Base-by-base conservation (phyloP, 2,329 filamentous ascomycete genomes). In the Fusarium falciforme region DNA sequence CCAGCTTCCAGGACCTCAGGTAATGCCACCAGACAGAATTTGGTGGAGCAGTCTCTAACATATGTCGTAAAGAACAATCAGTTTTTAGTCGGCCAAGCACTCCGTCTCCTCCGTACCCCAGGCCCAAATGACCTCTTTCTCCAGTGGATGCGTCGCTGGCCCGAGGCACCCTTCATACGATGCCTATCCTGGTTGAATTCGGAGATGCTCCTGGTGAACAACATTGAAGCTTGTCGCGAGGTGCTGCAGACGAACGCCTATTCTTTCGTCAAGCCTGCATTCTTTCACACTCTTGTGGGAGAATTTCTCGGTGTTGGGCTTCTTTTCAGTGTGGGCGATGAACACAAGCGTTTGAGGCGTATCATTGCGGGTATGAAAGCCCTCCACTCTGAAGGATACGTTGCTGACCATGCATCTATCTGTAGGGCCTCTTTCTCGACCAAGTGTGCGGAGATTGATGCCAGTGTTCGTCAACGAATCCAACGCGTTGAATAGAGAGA, bases 221-320 rank as follows among this genome's bases (percentile, higher is more conserved):
- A 42, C 8, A 14, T 69, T 5, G 64, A 74, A 5, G 68, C 71
- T 0, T 72, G 71, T 17, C 64, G 57, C 1, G 71, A 72, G 33
- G 71, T 74, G 1, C 47, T 74, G 0, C 71, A 74, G 16, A 66
- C 64, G 1, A 72, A 74, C 12, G 52, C 58, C 2, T 66, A 69
- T 4, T 47, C 35, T 0, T 69, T 74, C 12, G 71, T 67, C 1
- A 74, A 74, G 3, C 71, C 71, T 0, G 57, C 22, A 0, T 74
- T 74, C 17, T 74, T 72, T 3, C 44, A 74, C 6, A 74, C 68
- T 0, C 64, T 74, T 4, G 71, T 74, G 1, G 71, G 71, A 9
- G 71, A 74, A 6, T 65, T 74, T 9, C 20, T 74, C 1, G 71
- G 71, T 0, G 25, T 61, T 2, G 71, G 71, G 2, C 17, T 74